Base-by-base conservation (phyloP, 1,139 yeast genomes). In the Taiozyma sp. region DNA sequence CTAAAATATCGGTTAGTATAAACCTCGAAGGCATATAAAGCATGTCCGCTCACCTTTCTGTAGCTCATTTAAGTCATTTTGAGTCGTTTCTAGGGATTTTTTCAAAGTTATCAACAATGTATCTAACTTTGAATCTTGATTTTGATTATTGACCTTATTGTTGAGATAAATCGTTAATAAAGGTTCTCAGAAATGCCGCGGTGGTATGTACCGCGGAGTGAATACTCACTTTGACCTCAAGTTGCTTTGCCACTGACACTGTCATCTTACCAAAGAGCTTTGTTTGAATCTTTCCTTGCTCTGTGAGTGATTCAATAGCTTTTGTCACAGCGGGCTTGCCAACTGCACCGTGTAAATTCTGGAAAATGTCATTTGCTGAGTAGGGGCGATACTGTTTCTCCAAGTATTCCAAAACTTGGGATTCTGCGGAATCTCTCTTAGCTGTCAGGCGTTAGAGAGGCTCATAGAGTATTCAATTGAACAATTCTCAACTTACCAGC, bases 311-410 rank as follows among this genome's bases (percentile, higher is more conserved):
- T 2, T 69, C 69, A 29, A 73, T 48, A 2, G 69, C 64, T 39
- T 62, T 65, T 5, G 55, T 51, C 38, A 68, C 65, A 7, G 60
- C 64, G 1, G 66, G 44, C 50, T 70, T 71, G 6, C 65, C 54
- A 4, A 70, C 45, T 10, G 61, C 55, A 22, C 67, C 69, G 49
- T 71, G 75, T 45, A 73, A 57, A 54, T 73, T 73, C 46, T 66
- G 65, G 39, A 65, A 56, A 43, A 73, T 64, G 55, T 73, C 76
- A 24, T 64, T 63, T 4, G 68, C 65, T 2, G 75, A 69, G 51
- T 71, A 70, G 10, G 75, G 78, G 47, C 74, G 65, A 60, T 74
- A 74, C 58, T 68, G 74, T 4, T 57, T 54, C 48, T 61, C 56
- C 63, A 74, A 60, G 55, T 73, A 73, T 5, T 60, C 60, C 30